Conservation (phyloP, 345 rosid species). For the Hypericum perforatum region DNA sequence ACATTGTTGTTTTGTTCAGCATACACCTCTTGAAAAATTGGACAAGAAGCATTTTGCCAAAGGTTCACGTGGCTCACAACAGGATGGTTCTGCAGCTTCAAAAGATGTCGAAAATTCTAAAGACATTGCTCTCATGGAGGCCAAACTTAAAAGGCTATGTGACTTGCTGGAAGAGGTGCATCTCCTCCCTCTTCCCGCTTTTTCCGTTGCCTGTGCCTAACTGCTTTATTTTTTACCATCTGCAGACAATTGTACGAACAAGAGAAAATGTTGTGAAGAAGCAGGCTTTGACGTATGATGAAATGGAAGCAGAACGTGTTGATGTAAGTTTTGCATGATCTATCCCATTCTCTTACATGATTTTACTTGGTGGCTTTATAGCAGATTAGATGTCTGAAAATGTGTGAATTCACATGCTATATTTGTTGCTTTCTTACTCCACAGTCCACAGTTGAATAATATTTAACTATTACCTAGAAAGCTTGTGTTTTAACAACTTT, state of each 20-base stretch:
- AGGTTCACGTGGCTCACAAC: slow-evolving; percentile 39
- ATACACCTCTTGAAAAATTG: slow-evolving; percentile 67
- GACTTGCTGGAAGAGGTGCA: slow-evolving; percentile 60
- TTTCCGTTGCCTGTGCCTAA: neutral
- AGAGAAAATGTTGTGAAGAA: slow-evolving; percentile 84
- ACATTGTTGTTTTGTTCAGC: slow-evolving; percentile 31
- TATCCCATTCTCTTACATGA: neutral
- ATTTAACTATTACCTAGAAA: too few species aligned
- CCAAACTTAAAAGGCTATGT: slow-evolving; percentile 62
- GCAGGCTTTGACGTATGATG: slow-evolving; percentile 89
- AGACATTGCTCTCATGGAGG: slow-evolving; percentile 67
- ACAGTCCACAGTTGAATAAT: too few species aligned
- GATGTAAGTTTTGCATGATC: slow-evolving; percentile 34
- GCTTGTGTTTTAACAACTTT: neutral
- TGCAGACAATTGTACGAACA: slow-evolving; percentile 62
- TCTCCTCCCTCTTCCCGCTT: neutral
- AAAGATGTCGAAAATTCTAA: slow-evolving; percentile 40
- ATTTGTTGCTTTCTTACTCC: too few species aligned
- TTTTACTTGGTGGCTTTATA: too few species aligned
- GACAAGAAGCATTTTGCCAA: slow-evolving; percentile 90
- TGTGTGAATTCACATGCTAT: too few species aligned
- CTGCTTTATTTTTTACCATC: slow-evolving; percentile 4
- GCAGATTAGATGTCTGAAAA: too few species aligned
- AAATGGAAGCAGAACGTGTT: slow-evolving; percentile 93
- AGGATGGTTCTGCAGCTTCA: slow-evolving; percentile 36